A percentile compares a stretch with the other conserved stretches of the same genome.
Evolutionary conservation across 2,329 filamentous ascomycete species (phyloP).

Genomic region (Nemania sp.): DNA sequence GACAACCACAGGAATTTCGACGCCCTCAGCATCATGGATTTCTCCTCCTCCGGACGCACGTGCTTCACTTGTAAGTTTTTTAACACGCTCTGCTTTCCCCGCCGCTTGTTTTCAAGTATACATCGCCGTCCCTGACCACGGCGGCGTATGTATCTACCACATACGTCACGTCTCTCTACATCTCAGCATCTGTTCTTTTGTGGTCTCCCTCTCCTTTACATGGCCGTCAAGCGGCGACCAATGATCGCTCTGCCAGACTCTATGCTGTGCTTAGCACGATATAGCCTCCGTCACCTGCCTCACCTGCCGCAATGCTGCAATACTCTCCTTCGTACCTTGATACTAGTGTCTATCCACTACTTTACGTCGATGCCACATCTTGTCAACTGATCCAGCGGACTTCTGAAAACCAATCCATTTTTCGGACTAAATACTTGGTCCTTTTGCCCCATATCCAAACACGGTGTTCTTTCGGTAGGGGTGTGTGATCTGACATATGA

Average conservation of each 20-base stretch:
- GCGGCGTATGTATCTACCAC: conserved; percentile 2
- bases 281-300: not conserved
- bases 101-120: conserved; percentile 1
- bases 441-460: conserved; percentile 4
- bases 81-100: conserved; percentile 13
- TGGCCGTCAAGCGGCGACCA: conserved; percentile 1
- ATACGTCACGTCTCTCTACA: not conserved
- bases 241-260: conserved; percentile 4
- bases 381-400: not conserved
- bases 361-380: not conserved
- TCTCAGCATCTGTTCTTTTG: not conserved
- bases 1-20: not conserved
- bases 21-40: conserved; percentile 47
- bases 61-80: conserved; percentile 56
- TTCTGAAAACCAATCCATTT: conserved; percentile 4
- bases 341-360: not conserved
- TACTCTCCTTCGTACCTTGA: conserved; percentile 1
- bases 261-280: conserved; percentile 3
- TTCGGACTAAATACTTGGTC: conserved; percentile 27
- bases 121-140: no score
- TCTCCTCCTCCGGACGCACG: conserved; percentile 45
- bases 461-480: conserved; percentile 16
- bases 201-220: not conserved
- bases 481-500: conserved; percentile 34
- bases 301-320: conserved; percentile 9